These are phyloP conservation scores for Ogataea trehaloabstinens DNA, from an alignment of 805 yeast species.

Conservation along the genomic window DNA sequence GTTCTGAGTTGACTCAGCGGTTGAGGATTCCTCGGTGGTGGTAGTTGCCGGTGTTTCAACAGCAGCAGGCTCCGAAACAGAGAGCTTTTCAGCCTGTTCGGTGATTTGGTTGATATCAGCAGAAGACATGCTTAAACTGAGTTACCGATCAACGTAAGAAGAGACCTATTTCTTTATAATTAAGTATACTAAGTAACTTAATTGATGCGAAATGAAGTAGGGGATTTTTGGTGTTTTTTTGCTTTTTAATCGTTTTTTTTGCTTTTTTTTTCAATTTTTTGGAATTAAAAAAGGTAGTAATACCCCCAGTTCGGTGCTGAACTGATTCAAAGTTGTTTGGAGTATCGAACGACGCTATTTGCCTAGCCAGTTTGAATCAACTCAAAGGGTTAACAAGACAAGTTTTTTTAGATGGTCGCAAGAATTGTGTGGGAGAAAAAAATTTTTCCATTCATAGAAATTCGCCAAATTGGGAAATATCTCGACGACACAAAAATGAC, in stretches of 20 bases:
- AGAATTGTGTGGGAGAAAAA: neutral
- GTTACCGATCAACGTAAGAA: constrained; percentile 7
- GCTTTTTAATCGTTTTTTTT: constrained; percentile 17
- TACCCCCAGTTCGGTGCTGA: constrained; percentile 1
- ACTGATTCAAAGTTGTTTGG: constrained; percentile 1
- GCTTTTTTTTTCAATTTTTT: constrained; percentile 19
- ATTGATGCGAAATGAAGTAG: constrained; percentile 10
- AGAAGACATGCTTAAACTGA: constrained; percentile 28
- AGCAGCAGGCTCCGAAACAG: constrained; percentile 31
- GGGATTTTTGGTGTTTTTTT: constrained; percentile 16
- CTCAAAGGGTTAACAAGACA: no score
- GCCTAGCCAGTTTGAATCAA: neutral
- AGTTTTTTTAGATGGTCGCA: neutral
- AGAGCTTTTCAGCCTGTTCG: constrained; percentile 34
- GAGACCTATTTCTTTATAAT: constrained; percentile 2
- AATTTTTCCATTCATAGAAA: neutral
- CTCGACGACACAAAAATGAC: neutral
- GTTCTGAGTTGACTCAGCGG: constrained; percentile 37
- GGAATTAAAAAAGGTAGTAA: neutral
- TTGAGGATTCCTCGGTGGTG: constrained; percentile 32
- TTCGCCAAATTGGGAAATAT: neutral
- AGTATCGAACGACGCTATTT: neutral
- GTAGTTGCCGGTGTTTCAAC: constrained; percentile 29
- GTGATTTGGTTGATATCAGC: constrained; percentile 34
- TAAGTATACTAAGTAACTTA: constrained; percentile 3